These are phyloP conservation scores for Suillus plorans DNA, from an alignment of 768 basidiomycete species.

Conservation along the genomic window DNA sequence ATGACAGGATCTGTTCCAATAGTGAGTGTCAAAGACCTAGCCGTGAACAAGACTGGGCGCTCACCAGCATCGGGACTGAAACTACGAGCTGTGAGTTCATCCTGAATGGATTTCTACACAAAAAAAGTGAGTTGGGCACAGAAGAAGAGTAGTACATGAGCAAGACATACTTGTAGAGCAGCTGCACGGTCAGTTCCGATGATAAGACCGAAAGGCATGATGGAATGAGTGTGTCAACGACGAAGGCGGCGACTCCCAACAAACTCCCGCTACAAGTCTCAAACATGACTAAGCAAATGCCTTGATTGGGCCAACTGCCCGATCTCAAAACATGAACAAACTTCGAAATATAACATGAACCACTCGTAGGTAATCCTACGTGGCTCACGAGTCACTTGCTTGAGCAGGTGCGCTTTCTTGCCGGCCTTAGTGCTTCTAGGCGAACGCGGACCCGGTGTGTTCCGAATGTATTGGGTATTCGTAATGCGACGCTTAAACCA, in stretches of 20 bases:
- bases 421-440: not conserved
- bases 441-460: not conserved
- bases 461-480: not conserved
- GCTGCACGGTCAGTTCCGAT: slow-evolving; percentile 78
- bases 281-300: not conserved
- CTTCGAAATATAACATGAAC: not conserved
- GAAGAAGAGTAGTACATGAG: not conserved
- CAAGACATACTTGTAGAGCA: slow-evolving; percentile 58
- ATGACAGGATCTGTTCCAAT: slow-evolving; percentile 70
- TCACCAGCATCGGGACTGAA: slow-evolving; percentile 76
- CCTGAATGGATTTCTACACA: slow-evolving; percentile 70
- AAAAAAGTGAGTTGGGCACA: slow-evolving; percentile 15
- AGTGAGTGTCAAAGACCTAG: slow-evolving; percentile 15
- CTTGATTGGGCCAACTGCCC: not conserved
- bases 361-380: not conserved
- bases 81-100: slow-evolving; percentile 74
- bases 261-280: not conserved
- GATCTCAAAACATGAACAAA: slow-evolving; percentile 4
- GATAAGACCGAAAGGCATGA: slow-evolving; percentile 73
- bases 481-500: not conserved
- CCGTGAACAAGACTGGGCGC: slow-evolving; percentile 26
- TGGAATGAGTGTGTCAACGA: slow-evolving; percentile 20
- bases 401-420: not conserved
- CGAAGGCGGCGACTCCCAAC: slow-evolving; percentile 22
- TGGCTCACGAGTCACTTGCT: not conserved